Evolutionary conservation across 1,139 yeast species (phyloP), one percentile per base, ranked within the genome.

Genomic region (Taiozyma onychis): DNA sequence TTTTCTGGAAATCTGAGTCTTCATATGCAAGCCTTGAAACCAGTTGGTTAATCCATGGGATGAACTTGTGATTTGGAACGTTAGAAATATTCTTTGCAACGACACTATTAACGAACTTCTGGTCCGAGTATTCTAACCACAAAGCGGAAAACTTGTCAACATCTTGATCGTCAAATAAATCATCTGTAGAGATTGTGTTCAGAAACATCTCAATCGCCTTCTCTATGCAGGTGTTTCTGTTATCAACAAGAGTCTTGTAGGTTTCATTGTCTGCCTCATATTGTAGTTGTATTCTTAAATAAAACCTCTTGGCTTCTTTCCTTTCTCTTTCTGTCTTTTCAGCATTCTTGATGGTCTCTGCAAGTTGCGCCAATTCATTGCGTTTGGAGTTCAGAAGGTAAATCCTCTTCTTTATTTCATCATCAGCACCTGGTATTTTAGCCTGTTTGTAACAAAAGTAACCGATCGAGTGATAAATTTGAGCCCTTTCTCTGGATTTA

Each of bases 41-140:
- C 44, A 93, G 73, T 63, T 93, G 99, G 51, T 88, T 83, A 44
- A 85, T 74, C 96, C 97, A 90, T 0, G 89, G 80, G 4, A 88
- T 73, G 50, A 89, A 77, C 58, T 83, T 83, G 59, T 73, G 71
- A 22, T 78, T 72, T 0, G 95, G 85, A 32, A 88, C 68, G 0
- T 51, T 49, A 2, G 64, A 57, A 4, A 77, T 65, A 18, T 73
- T 68, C 0, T 66, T 54, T n/a, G 59, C 54, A 4, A 77, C 66
- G 7, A 58, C 53, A 4, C 54, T 51, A 57, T 77, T 79, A 7
- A 81, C 63, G 1, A 62, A 66, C 1, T 68, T 75, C 45, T 74
- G 72, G 6, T 64, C 64, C 4, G 81, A 73, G 57, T 78, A 76
- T 52, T 85, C 88, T 43, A 93, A 73, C 96, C 97, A 91, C n/a